phyloP scores from a whole-genome alignment of 2,329 filamentous ascomycete genomes.

The Exophiala mesophila region DNA sequence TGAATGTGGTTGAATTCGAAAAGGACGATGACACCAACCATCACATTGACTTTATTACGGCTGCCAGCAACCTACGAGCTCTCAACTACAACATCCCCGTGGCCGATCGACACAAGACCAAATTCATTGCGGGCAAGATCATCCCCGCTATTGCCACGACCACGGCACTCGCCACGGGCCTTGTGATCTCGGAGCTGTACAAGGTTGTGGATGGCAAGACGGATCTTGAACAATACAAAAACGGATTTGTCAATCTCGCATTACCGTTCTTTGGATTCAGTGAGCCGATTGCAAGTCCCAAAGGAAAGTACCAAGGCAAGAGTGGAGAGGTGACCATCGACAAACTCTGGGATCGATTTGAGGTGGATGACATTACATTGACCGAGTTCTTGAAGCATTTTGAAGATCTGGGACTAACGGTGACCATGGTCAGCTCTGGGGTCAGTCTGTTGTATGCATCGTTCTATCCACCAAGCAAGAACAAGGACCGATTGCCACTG shows the following conservation, averaged over 20 bases:
- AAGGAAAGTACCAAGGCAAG: slow-evolving; percentile 80
- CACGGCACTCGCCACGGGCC: slow-evolving; percentile 87
- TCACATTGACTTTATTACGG: slow-evolving; percentile 98
- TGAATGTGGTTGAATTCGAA: slow-evolving; percentile 91
- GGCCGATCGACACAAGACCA: slow-evolving; percentile 94
- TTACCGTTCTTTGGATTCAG: slow-evolving; percentile 98
- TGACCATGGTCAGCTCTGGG: slow-evolving; percentile 95
- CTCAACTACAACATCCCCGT: slow-evolving; percentile 96
- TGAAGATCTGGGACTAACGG: slow-evolving; percentile 69
- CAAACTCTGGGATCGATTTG: slow-evolving; percentile 97
- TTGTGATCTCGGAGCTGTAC: slow-evolving; percentile 89
- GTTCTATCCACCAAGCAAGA: slow-evolving; percentile 79
- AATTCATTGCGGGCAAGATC: slow-evolving; percentile 99
- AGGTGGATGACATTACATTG: slow-evolving; percentile 74
- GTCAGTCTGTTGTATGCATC: slow-evolving; percentile 90
- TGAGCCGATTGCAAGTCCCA: slow-evolving; percentile 89
- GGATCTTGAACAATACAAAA: slow-evolving; percentile 99
- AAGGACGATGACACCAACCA: slow-evolving; percentile 98
- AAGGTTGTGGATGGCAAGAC: slow-evolving; percentile 94
- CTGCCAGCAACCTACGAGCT: slow-evolving; percentile 90
- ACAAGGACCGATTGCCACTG: slow-evolving; percentile 75
- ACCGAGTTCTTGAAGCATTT: slow-evolving; percentile 80
- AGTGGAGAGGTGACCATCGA: slow-evolving; percentile 78
- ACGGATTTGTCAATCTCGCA: slow-evolving; percentile 94
- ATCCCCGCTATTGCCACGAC: slow-evolving; percentile 98